Base-by-base conservation (phyloP, 345 rosid species). In the Lepidium aucheri region DNA sequence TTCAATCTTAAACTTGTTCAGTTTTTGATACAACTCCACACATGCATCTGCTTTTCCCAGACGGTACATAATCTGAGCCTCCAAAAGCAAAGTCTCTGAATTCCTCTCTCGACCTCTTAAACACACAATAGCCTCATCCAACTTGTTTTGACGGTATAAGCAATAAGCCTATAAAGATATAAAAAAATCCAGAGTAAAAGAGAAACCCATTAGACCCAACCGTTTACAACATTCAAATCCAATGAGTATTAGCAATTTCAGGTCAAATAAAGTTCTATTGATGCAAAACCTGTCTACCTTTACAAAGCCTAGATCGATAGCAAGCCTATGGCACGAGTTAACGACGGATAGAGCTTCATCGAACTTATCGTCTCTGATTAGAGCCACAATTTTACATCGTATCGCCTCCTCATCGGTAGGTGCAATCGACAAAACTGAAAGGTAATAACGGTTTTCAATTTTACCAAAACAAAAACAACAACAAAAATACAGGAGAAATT, bases 331-430 rank as follows among this genome's bases (percentile, higher is more conserved):
- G 34, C 74, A 53, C 2, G 92, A 78, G 2, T 80, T 85, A 73
- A 90, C 81, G 0, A 80, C 50, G 11, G 88, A 76, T 50, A 94
- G 83, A 58, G 99, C 95, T 41, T 65, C 83, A 33, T 85, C 96
- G 57, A 86, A 68, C 22, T 77, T 75, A 39, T 94, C 99, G 35
- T 54, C 77, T 83, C 79, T 86, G 2, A 94, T 78, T 68, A 94
- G 53, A 24, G 96, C 89, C 72, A 85, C 96, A 16, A 88, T 83
- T 72, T 94, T 88, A 78, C 99, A 90, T 68, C 85, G 81, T 74
- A 86, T 72, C 49, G 97, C 95, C 59, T 94, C 99, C 76, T 84
- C 97, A 39, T 94, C 97, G 61, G 76, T 77, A 16, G 96, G 92
- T 50, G 79, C 78, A 50, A 82, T 65, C 7, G 86, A 69, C 33